Base-by-base conservation (phyloP, 768 basidiomycete genomes). In the Asterophora lycoperdoides region DNA sequence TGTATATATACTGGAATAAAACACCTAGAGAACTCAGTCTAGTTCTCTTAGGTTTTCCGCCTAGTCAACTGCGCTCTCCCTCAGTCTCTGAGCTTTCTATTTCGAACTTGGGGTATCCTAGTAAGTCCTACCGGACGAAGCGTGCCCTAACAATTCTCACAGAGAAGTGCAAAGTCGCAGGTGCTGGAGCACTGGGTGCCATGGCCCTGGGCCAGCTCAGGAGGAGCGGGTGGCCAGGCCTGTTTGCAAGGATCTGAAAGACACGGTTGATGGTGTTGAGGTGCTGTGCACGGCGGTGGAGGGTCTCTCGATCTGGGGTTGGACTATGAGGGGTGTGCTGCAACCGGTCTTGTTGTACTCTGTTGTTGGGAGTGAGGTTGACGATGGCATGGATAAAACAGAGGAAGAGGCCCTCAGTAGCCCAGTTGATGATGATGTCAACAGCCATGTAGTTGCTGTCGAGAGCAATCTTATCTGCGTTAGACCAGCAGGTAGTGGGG, bases 381-480 rank as follows among this genome's bases (percentile, higher is more conserved):
- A 80, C 79, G 28, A 81, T 81, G 35, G 90, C 89, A 59, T 93
- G 90, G 41, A 92, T 80, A 72, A 93, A 93, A 65, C 90, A 92
- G 29, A 93, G 74, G 51, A 92, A 86, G 61, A 93, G 80, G 49
- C 83, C 86, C 52, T 92, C 86, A 11, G 88, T 86, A 41, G 88
- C 89, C 81, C 84, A 88, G 66, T 91, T 93, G 62, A 91, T 86
- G 59, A 92, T 89, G 60, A 93, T 82, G 68, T 93, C 89, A 51
- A 89, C 85, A 4, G 84, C 83, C 80, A 92, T 84, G 65, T 91
- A 93, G 61, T 89, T 71, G 23, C 70, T 67, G 71, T 93, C 88
- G 14, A 82, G 59, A 9, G 79, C 73, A 54, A 85, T 74, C 67
- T 84, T 86, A 56, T 88, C 82, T 6, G 76, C 82, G 51, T 85